These are phyloP conservation scores for Penicillium sp. DNA, from an alignment of 2,329 filamentous ascomycete genomes.

Conservation along the genomic window DNA sequence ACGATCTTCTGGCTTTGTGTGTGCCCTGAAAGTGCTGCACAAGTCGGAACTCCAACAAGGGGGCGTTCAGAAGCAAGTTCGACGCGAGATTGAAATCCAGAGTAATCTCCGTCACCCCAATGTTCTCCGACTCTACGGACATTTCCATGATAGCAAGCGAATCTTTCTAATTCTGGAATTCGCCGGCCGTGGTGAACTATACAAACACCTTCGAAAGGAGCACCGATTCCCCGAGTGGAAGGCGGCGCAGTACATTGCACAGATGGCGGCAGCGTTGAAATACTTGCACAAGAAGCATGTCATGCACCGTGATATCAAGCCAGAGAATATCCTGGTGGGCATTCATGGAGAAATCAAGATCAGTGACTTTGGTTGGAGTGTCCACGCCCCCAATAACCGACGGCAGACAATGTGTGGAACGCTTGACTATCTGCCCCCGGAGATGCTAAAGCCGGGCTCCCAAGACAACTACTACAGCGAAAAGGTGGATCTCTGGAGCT, in stretches of 20 bases:
- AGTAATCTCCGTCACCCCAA: constrained; percentile 84
- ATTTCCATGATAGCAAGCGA: constrained; percentile 86
- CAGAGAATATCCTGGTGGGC: constrained; percentile 93
- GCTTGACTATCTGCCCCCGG: constrained; percentile 92
- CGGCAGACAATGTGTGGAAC: constrained; percentile 96
- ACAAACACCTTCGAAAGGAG: constrained; percentile 80
- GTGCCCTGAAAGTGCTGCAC: constrained; percentile 82
- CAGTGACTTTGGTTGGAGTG: constrained; percentile 97
- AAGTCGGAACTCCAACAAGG: constrained; percentile 79
- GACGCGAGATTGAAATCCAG: constrained; percentile 87
- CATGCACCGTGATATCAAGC: constrained; percentile 97
- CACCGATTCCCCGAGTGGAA: constrained; percentile 82
- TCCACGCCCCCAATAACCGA: constrained; percentile 93
- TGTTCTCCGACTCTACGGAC: constrained; percentile 78
- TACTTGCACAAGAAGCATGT: constrained; percentile 97
- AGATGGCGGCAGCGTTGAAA: constrained; percentile 84
- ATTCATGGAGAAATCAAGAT: constrained; percentile 99
- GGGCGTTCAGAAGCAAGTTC: constrained; percentile 81
- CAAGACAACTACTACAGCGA: constrained; percentile 89
- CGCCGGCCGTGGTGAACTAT: constrained; percentile 80
- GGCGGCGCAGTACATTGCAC: constrained; percentile 81
- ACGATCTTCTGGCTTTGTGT: constrained; percentile 76
- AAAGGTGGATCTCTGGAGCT: constrained; percentile 94
- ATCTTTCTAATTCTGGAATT: constrained; percentile 88
- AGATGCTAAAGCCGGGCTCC: constrained; percentile 86